A percentile compares a stretch with the other conserved stretches of the same genome.
These are phyloP conservation scores for Aspergillus sp. DNA, from an alignment of 2,329 filamentous ascomycete species.

Conservation along the genomic window DNA sequence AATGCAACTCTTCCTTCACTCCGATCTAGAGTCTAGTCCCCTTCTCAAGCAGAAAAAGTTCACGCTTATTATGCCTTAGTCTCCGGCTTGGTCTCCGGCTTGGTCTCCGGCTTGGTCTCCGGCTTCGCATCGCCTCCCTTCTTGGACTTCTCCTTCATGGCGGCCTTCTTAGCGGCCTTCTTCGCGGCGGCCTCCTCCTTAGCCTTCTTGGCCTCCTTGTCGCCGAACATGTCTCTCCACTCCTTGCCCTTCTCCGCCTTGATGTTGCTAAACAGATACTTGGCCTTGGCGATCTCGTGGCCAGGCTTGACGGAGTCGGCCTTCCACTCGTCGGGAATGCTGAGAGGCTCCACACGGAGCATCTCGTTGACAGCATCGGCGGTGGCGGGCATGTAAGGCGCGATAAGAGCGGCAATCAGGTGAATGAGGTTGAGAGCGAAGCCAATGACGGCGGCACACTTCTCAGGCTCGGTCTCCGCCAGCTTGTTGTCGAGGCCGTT, in stretches of 20 bases:
- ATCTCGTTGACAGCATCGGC: slow-evolving; percentile 73
- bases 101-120: neutral
- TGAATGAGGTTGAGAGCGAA: slow-evolving; percentile 82
- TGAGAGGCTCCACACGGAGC: slow-evolving; percentile 60
- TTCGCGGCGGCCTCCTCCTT: slow-evolving; percentile 52
- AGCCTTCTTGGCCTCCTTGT: slow-evolving; percentile 65
- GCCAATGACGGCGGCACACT: slow-evolving; percentile 65
- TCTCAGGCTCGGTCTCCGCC: slow-evolving; percentile 58
- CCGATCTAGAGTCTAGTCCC: neutral
- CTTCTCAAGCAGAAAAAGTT: neutral
- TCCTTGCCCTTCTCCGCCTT: slow-evolving; percentile 77
- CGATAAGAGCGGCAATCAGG: slow-evolving; percentile 74
- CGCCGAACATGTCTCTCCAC: slow-evolving; percentile 76
- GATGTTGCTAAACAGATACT: slow-evolving; percentile 80
- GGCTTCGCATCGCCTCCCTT: slow-evolving; percentile 8
- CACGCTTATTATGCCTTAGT: neutral
- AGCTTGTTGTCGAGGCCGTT: slow-evolving; percentile 63
- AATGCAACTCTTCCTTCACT: neutral
- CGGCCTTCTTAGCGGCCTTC: slow-evolving; percentile 44
- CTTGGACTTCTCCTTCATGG: slow-evolving; percentile 10
- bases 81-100: neutral
- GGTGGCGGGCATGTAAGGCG: slow-evolving; percentile 84
- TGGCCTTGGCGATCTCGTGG: slow-evolving; percentile 78
- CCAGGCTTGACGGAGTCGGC: slow-evolving; percentile 61
- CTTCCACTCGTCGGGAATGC: slow-evolving; percentile 70